These are phyloP conservation scores for Symbiodinium pilosum DNA, from an alignment of 73 alveolate genomes.

Conservation along the genomic window DNA sequence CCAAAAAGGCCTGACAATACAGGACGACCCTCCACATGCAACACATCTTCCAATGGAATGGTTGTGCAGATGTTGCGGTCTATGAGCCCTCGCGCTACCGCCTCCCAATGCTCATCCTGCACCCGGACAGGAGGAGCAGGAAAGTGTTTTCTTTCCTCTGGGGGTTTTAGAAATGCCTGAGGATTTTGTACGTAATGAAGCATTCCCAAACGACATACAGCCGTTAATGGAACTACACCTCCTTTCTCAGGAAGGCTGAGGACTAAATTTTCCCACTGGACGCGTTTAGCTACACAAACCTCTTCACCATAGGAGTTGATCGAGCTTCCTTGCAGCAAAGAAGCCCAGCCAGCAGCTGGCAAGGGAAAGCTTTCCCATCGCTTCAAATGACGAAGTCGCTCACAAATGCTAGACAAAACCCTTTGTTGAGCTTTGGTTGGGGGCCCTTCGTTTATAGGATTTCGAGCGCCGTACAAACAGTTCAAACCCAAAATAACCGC, in stretches of 20 bases:
- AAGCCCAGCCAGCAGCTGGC: not conserved
- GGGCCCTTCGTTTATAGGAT: not conserved
- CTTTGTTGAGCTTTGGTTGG: not conserved
- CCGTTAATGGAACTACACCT: not conserved
- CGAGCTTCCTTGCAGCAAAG: not conserved
- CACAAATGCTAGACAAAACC: not conserved
- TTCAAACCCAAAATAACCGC: not conserved
- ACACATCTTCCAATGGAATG: not conserved
- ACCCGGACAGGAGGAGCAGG: not conserved
- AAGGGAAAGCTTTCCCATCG: not conserved
- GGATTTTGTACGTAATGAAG: not conserved
- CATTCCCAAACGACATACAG: not conserved
- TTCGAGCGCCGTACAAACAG: not conserved
- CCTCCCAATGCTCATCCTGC: not conserved
- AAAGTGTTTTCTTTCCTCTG: not conserved
- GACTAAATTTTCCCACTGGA: constrained; percentile 2
- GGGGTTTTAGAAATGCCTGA: not conserved
- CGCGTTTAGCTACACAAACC: not conserved
- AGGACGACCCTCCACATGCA: not conserved
- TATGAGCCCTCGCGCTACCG: not conserved
- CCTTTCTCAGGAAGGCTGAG: not conserved
- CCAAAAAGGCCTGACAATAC: not conserved
- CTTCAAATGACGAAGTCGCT: not conserved
- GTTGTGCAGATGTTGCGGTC: not conserved
- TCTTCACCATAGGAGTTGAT: not conserved